Evolutionary conservation across 768 basidiomycete genomes (phyloP), one percentile per base, ranked within the genome.

Genomic region (Melanogaster broomeanus): DNA sequence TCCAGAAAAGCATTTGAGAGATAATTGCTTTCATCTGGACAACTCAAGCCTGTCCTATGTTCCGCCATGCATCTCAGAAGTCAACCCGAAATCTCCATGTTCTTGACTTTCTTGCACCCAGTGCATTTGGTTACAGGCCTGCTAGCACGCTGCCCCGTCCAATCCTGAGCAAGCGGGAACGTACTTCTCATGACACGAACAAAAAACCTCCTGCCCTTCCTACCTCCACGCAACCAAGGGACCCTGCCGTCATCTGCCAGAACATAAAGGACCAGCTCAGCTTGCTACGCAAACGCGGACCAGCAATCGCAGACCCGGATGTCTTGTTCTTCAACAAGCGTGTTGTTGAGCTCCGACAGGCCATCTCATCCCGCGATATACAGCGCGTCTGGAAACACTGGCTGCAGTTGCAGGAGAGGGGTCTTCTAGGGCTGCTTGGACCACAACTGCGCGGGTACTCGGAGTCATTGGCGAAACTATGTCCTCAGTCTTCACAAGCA

Each of bases 391-490:
- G 57, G 56, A 45, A 56, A 33, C 58, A 72, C 24, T 86, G 83
- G 82, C 38, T 56, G 22, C 59, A 66, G 33, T 69, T 86, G 22
- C 71, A 75, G 46, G 55, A 71, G 50, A 67, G 71, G 53, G 70
- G 75, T 37, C 71, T 81, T 41, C 58, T 81, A 10, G 72, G 72
- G 42, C 63, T 79, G 35, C 70, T 87, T 27, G 76, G 74, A n/a
- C 56, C 72, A 5, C 75, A 80, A 31, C 49, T 82, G 22, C 69
- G 59, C 57, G 59, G 56, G 53, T 77, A 67, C 54, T 77, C 79
- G 6, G 61, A 61, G 35, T 52, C 73, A 33, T 58, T 81, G 42
- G 58, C 61, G 15, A 49, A 58, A 1, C 49, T 71, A 57, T 64
- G 63, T 67, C 64, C 59, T 34, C 56, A 34, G 22, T 41, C 43